Conservation (phyloP, 2,329 filamentous ascomycete species). For the Talaromyces rugulosus region DNA sequence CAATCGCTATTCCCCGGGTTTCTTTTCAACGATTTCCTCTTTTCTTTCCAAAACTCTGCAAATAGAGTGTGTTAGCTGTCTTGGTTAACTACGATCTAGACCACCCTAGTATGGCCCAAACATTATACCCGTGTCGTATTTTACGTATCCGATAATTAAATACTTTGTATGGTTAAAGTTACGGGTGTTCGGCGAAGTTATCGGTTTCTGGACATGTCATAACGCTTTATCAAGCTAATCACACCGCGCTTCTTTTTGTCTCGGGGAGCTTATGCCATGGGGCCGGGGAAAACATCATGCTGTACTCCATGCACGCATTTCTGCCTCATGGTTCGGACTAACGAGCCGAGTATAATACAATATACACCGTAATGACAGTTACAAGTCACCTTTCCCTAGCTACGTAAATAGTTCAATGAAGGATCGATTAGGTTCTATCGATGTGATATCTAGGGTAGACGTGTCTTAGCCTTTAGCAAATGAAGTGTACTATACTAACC, state of each 20-base stretch:
- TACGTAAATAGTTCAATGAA: neutral
- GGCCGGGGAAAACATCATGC: neutral
- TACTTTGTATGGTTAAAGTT: neutral
- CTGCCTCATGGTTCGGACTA: neutral
- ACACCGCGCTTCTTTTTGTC: neutral
- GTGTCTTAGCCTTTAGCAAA: neutral
- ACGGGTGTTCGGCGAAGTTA: neutral
- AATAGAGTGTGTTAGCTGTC: neutral
- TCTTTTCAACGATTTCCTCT: neutral
- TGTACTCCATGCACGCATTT: neutral
- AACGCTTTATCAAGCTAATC: neutral
- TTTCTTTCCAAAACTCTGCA: neutral
- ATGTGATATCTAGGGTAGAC: neutral
- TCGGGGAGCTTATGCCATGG: neutral
- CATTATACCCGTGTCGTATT: neutral
- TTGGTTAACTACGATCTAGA: neutral
- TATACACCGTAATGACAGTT: neutral
- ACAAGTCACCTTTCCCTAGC: neutral
- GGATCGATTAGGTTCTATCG: neutral
- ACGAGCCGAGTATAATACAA: neutral
- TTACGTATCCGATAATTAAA: neutral
- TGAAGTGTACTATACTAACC: neutral
- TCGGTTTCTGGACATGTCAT: neutral
- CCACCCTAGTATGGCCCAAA: neutral
- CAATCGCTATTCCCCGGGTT: neutral